Base-by-base conservation (phyloP, 1,139 yeast genomes). In the Saccharomyces pastorianus region DNA sequence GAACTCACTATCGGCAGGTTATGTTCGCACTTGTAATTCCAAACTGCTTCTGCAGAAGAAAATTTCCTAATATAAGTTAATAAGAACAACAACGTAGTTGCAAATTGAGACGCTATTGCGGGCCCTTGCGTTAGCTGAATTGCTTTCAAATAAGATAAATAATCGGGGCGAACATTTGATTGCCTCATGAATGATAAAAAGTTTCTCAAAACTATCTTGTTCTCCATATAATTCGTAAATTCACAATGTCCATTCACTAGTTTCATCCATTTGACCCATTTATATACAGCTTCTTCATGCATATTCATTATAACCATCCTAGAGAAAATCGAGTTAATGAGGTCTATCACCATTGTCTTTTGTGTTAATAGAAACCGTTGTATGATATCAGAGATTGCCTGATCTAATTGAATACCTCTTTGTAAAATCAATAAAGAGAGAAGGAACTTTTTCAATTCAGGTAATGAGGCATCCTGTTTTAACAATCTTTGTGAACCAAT, bases 181-280 rank as follows among this genome's bases (percentile, higher is more conserved):
- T 13, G 31, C 7, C 48, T 46, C 28, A 27, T 26, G 4, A 46
- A 27, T 25, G 31, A 27, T 28, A 62, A 46, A 26, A 64, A 14
- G 20, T 57, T 53, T 26, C 56, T 51, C 31, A 64, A 47, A 23
- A 60, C 42, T 11, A 51, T 46, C 48, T 55, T 58, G 34, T 64
- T 51, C 26, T 57, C 55, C 41, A 59, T 54, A 51, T 59, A 64
- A 26, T 57, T 58, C 2, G 61, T 54, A 34, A 63, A 58, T 41
- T 64, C 64, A 48, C 65, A 64, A 49, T 61, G 61, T 4, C 70
- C 69, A 29, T 63, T 59, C 29, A 64, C 46, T 23, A 54, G 34
- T 26, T 56, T 61, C 42, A 61, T 56, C 63, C 67, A 60, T 34
- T 58, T 56, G 11, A 55, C 58, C 69, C 70, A 66, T 32, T 56